A percentile compares a stretch with the other conserved stretches of the same genome.
Evolutionary conservation across 768 basidiomycete species (phyloP).

Genomic region (Rhodotorula taiwanensis): DNA sequence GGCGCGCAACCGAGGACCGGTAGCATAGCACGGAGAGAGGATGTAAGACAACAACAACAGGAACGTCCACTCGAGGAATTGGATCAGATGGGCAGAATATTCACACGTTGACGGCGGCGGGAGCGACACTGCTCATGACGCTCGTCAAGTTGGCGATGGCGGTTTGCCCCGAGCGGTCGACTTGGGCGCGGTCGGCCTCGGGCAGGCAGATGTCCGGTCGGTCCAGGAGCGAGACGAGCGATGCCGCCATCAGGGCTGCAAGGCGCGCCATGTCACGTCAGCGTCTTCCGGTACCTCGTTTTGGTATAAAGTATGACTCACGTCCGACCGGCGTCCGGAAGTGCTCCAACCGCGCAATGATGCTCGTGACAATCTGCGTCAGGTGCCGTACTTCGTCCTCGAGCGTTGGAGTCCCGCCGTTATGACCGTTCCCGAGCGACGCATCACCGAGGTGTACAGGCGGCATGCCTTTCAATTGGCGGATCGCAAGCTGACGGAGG

Average conservation of each 20-base stretch:
- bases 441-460: too few species aligned
- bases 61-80: too few species aligned
- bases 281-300: too few species aligned
- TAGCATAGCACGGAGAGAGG: too few species aligned
- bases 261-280: not conserved
- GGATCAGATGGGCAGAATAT: not conserved
- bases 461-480: not conserved
- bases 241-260: not conserved
- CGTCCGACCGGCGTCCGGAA: not conserved
- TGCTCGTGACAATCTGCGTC: not conserved
- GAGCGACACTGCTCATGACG: not conserved
- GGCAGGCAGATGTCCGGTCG: slow-evolving; percentile 5
- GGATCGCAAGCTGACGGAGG: not conserved
- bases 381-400: not conserved
- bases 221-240: slow-evolving; percentile 5
- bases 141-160: not conserved
- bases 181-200: not conserved
- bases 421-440: not conserved
- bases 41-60: too few species aligned
- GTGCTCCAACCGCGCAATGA: not conserved
- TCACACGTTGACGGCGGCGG: too few species aligned
- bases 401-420: not conserved
- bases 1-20: too few species aligned
- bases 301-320: not conserved
- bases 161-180: not conserved